These are phyloP conservation scores for Euphorbia peplus DNA, from an alignment of 345 rosid species.

Conservation along the genomic window DNA sequence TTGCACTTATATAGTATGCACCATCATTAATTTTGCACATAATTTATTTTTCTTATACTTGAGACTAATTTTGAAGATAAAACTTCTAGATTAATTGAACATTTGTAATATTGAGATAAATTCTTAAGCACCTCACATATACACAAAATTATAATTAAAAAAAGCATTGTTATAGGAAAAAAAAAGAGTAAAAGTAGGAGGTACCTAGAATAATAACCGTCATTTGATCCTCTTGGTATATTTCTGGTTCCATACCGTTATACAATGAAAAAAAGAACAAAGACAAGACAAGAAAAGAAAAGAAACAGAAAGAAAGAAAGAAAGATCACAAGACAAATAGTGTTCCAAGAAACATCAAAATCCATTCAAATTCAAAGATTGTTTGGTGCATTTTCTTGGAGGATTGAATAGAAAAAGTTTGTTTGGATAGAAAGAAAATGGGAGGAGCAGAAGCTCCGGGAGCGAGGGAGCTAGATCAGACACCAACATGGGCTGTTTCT, in stretches of 20 bases:
- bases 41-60: too few relatives aligned
- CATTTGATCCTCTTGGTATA: not conserved
- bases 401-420: not conserved
- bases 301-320: not conserved
- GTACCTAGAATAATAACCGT: not conserved
- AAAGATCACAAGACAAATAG: too few relatives aligned
- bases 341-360: not conserved
- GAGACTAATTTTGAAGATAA: too few relatives aligned
- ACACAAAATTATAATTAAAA: conserved; percentile 1
- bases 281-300: not conserved
- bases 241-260: conserved; percentile 4
- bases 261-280: not conserved
- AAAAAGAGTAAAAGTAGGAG: not conserved
- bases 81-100: too few relatives aligned
- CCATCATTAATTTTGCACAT: too few relatives aligned
- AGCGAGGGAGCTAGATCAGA: conserved; percentile 79
- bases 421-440: conserved; percentile 27
- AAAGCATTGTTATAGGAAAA: not conserved
- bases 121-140: not conserved
- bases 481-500: conserved; percentile 96
- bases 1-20: too few relatives aligned
- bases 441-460: conserved; percentile 36
- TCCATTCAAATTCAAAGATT: not conserved
- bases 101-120: too few relatives aligned
- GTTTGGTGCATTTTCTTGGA: too few relatives aligned